These are phyloP conservation scores for Populus deltoides DNA, from an alignment of 345 rosid species.

Conservation along the genomic window DNA sequence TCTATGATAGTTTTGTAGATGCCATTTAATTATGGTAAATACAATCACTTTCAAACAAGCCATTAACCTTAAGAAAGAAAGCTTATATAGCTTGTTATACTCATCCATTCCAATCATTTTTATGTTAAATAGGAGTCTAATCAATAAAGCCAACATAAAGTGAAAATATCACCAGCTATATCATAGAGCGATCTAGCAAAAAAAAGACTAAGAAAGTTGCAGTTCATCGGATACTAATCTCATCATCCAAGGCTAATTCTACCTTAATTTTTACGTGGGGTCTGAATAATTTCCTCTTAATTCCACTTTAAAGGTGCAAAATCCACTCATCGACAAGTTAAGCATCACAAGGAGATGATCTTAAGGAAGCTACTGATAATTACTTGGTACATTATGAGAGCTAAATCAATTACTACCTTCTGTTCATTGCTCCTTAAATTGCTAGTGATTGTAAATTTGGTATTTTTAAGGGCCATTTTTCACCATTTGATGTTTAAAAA, in stretches of 20 bases:
- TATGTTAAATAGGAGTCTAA: neutral
- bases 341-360: neutral
- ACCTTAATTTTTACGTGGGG: neutral
- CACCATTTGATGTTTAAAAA: neutral
- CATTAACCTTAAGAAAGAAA: neutral
- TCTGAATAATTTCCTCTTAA: neutral
- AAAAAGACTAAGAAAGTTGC: conserved; percentile 16
- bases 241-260: neutral
- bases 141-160: neutral
- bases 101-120: neutral
- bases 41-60: too few species aligned
- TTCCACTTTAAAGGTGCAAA: neutral
- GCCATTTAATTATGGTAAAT: neutral
- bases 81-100: neutral
- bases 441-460: neutral
- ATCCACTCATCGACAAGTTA: neutral
- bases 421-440: neutral
- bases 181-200: conserved; percentile 1
- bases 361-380: neutral
- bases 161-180: neutral
- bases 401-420: neutral
- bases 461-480: neutral
- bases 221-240: conserved; percentile 26
- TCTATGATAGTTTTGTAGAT: too few species aligned
- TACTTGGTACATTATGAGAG: neutral